Conservation (phyloP, 805 yeast species). For the Pichia thaimueangensis region DNA sequence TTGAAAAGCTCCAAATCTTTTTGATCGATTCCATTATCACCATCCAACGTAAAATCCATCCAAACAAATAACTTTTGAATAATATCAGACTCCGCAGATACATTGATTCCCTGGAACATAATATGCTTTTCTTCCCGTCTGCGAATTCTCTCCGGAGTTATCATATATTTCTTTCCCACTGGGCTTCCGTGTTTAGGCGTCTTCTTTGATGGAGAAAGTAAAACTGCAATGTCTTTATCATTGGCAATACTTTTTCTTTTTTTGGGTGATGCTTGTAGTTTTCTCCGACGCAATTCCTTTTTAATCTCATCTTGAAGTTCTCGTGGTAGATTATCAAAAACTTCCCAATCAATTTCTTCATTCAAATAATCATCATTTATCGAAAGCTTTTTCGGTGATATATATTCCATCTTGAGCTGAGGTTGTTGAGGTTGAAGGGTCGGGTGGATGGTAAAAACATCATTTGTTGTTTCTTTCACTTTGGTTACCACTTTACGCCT, state of each 20-base stretch:
- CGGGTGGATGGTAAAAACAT: too few species aligned
- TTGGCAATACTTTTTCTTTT: slow-evolving; percentile 4
- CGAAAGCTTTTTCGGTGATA: not conserved
- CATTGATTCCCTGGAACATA: slow-evolving; percentile 22
- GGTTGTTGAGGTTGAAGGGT: too few species aligned
- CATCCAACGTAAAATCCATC: slow-evolving; percentile 21
- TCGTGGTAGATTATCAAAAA: slow-evolving; percentile 57
- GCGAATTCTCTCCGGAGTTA: slow-evolving; percentile 7
- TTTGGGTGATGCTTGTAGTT: slow-evolving; percentile 21
- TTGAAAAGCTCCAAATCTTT: slow-evolving; percentile 24
- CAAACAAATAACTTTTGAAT: slow-evolving; percentile 17
- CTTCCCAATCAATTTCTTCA: slow-evolving; percentile 52
- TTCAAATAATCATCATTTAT: slow-evolving; percentile 2
- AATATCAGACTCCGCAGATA: slow-evolving; percentile 15
- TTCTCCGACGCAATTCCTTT: slow-evolving; percentile 43
- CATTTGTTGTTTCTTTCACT: too few species aligned
- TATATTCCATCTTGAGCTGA: too few species aligned
- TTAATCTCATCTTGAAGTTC: slow-evolving; percentile 60
- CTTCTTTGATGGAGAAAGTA: slow-evolving; percentile 15
- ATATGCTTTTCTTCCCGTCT: slow-evolving; percentile 5
- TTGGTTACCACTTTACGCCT: not conserved
- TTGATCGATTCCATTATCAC: slow-evolving; percentile 19
- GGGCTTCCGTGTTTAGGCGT: not conserved
- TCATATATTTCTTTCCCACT: not conserved
- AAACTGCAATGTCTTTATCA: slow-evolving; percentile 16